phyloP scores from a whole-genome alignment of 768 basidiomycete genomes.

The Hortiboletus flavorubellus region DNA sequence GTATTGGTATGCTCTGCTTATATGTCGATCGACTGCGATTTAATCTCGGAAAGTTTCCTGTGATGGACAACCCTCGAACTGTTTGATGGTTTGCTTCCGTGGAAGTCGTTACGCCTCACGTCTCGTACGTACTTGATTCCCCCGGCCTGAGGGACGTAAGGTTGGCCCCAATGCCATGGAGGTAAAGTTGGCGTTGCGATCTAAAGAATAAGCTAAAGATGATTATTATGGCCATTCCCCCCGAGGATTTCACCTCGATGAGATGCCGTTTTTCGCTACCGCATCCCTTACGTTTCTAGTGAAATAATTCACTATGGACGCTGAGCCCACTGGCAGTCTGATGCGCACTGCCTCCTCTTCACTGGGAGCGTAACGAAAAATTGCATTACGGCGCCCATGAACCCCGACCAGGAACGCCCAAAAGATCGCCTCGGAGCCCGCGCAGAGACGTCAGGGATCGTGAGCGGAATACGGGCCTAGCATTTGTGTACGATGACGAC shows the following conservation, averaged over 20 bases:
- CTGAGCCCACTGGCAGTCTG: neutral
- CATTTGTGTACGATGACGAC: conserved; percentile 7
- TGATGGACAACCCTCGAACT: conserved; percentile 7
- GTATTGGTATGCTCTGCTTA: conserved; percentile 4
- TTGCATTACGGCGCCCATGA: conserved; percentile 26
- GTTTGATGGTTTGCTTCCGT: conserved; percentile 10
- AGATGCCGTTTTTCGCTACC: conserved; percentile 1
- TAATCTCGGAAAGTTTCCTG: conserved; percentile 19
- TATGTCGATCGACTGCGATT: conserved; percentile 27
- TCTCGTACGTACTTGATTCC: conserved; percentile 14
- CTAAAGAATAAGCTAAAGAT: neutral
- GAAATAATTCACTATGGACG: neutral
- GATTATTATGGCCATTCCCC: neutral
- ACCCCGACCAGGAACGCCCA: conserved; percentile 22
- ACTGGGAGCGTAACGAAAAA: conserved; percentile 2
- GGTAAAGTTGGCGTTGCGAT: conserved; percentile 1
- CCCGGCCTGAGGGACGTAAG: neutral
- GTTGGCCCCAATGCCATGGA: conserved; percentile 1
- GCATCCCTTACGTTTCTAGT: conserved; percentile 11
- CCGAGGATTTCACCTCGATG: neutral
- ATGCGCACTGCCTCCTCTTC: conserved; percentile 18
- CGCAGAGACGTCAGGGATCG: conserved; percentile 18
- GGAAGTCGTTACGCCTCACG: conserved; percentile 1
- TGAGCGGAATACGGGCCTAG: neutral
- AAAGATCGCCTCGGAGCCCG: conserved; percentile 31